Evolutionary conservation across 2,329 filamentous ascomycete genomes (phyloP), one percentile per base, ranked within the genome.

Genomic region (Verticillium klebahnii): DNA sequence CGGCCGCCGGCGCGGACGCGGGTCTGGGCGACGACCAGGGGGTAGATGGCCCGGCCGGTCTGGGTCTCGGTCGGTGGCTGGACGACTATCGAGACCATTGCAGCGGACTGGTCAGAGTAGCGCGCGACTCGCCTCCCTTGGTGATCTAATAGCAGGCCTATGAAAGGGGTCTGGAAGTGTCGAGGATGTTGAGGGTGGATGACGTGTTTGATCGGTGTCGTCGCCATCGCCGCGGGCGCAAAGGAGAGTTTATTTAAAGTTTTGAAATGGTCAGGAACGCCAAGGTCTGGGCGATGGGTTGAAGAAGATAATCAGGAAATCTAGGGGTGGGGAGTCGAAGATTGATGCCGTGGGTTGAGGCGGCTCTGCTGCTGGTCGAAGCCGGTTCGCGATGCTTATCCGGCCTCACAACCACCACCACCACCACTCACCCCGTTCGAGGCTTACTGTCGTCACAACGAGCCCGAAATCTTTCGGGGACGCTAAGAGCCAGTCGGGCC

Each of bases 1-100:
- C 67, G 12, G 6, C 65, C 12, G 1, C 57, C 32, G 11, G 61
- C 39, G 31, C 37, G 60, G 14, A 61, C 60, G 5, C 56, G 56
- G 1, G 71, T 57, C 50, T 67, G 56, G 29, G 63, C 68, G 19
- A 71, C 40, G 14, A 72, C 23, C 17, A 69, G 64, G 4, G 70
- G 72, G 50, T 67, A 55, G 5, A 75, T 32, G 8, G 31, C 39
- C 19, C 65, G 55, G 11, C 60, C 23, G 45, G 19, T 25, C 45
- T 52, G 45, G 19, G 45, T 52, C 45, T 52, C 45, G 7, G 45
- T 52, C 19, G 45, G 45, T 7, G 45, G 45, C 19, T 52, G 45
- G 45, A 52, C 45, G 45, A 19, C 45, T 52, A 52, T 52, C 19
- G 45, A 52, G 45, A 52, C 45, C 45, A 52, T 52, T 11, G 45